Evolutionary conservation across 495 filamentous ascomycete species (phyloP), one percentile per base, ranked within the genome.

Genomic region (Diplogelasinospora grovesii): DNA sequence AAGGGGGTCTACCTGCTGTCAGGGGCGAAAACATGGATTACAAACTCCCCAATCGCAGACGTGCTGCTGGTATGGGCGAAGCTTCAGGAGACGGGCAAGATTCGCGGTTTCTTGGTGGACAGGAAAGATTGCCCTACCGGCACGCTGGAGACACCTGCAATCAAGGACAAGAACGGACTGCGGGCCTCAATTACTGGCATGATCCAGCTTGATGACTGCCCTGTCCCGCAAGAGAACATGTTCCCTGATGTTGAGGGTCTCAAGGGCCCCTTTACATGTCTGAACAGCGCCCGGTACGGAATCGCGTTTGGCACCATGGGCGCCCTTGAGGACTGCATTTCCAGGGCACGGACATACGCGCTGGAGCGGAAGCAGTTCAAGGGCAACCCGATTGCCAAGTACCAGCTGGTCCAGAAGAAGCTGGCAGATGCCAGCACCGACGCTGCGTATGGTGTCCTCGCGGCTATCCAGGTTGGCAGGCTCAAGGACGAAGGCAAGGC

Each of bases 361-460:
- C 67, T 98, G 21, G 86, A 95, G 62, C 74, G 92, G 40, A 90
- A 85, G 62, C 92, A 98, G 63, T 98, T 98, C 77, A 95, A 93
- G 68, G 80, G 82, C 24, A 96, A 97, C 57, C 86, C 92, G 1
- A 69, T 98, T 27, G 92, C 92, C 23, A 96, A 90, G 67, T 98
- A 97, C 52, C 92, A 98, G 63, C 75, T 98, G n/a, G 75, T 98
- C 27, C 92, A 98, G 70, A 96, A 95, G 78, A 98, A 98, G 68
- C 68, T 98, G 44, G 82, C 89, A 0, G 89, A 97, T 59, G 92
- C 90, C 10, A 73, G 76, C 7, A 96, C 93, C 1, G 92, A 97
- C 63, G 86, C 85, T 10, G 81, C 89, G 1, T 98, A 85, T 57
- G 92, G 92, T 4, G 83, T 84, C 8, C 58, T 94, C 30, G 92